These are phyloP conservation scores for Entoloma clypeatum DNA, from an alignment of 1,284 basidiomycete species.

Conservation along the genomic window DNA sequence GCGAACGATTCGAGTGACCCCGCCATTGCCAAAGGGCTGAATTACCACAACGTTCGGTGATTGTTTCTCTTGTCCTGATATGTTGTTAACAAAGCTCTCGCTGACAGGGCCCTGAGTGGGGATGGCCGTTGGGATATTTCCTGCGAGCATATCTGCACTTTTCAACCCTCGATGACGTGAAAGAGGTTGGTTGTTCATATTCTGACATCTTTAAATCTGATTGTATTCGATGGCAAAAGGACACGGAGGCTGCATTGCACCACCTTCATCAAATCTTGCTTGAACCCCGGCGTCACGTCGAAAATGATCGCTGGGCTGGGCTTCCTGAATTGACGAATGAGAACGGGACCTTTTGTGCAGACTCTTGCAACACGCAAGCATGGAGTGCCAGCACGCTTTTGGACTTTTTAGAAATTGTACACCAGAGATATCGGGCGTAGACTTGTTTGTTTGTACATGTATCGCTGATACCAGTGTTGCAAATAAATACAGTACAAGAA, in stretches of 20 bases:
- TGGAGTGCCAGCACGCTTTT: slow-evolving; percentile 89
- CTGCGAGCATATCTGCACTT: slow-evolving; percentile 89
- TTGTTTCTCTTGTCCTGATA: slow-evolving; percentile 13
- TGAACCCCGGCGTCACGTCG: slow-evolving; percentile 67
- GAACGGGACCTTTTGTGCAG: slow-evolving; percentile 75
- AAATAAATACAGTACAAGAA: slow-evolving; percentile 10
- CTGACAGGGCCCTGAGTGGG: slow-evolving; percentile 88
- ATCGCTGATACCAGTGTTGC: slow-evolving; percentile 13
- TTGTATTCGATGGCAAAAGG: slow-evolving; percentile 37
- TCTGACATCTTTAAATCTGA: not conserved
- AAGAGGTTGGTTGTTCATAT: slow-evolving; percentile 49
- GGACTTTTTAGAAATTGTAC: slow-evolving; percentile 79
- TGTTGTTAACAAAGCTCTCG: slow-evolving; percentile 12
- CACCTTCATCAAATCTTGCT: slow-evolving; percentile 74
- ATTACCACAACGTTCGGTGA: slow-evolving; percentile 72
- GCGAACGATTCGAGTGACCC: slow-evolving; percentile 83
- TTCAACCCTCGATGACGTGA: slow-evolving; percentile 62
- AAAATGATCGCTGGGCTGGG: slow-evolving; percentile 83
- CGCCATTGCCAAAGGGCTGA: slow-evolving; percentile 85
- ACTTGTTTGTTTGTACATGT: slow-evolving; percentile 15
- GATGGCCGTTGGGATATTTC: slow-evolving; percentile 94
- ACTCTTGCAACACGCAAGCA: slow-evolving; percentile 90
- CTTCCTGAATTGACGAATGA: slow-evolving; percentile 89
- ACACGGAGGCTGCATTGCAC: slow-evolving; percentile 71
- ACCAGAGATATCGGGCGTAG: slow-evolving; percentile 28